Base-by-base conservation (phyloP, 2,329 filamentous ascomycete species). In the Neonectria faginata region DNA sequence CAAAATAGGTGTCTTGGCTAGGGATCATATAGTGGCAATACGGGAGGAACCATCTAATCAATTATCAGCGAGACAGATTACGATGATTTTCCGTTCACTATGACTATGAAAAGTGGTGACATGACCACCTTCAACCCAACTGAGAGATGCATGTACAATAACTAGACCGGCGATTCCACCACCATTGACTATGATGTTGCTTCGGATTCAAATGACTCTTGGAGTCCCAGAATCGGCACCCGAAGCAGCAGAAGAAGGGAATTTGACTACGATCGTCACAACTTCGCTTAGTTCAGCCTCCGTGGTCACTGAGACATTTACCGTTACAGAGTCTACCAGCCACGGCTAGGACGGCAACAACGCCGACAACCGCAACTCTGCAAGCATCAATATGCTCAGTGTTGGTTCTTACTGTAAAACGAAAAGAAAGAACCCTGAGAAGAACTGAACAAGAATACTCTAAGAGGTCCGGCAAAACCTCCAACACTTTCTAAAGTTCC, bases 11-110 rank as follows among this genome's bases (percentile, higher is more conserved):
- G 84, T 85, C 67, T 88, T 85, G 82, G 78, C 84, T 48, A 22
- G 71, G 71, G 0, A 71, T 72, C 3, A 25, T 25, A 25, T 25
- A 36, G 81, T 57, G 77, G 79, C 5, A 73, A 82, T 71, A 77
- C 85, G 69, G 77, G 83, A n/a, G 89, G 90, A 52, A 91, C 88
- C 25, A 84, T 90, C 62, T 75, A 86, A 59, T 92, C 90, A 91
- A 89, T 90, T 50, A 89, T 90, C 52, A 90, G 91, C 61, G 57
- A 77, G 18, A 77, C 78, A 2, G 68, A 78, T 54, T 80, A 70
- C 31, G 29, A 33, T 44, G 68, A 81, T 11, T 84, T 75, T 0
- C 88, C 88, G 5, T 91, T 84, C 77, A 86, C 83, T 64, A 90
- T 90, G 87, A 84, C 81, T 59, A 82, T 91, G 3, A 63, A 76